phyloP scores from a whole-genome alignment of 331 rosid genomes.

The Phaseolus coccineus region DNA sequence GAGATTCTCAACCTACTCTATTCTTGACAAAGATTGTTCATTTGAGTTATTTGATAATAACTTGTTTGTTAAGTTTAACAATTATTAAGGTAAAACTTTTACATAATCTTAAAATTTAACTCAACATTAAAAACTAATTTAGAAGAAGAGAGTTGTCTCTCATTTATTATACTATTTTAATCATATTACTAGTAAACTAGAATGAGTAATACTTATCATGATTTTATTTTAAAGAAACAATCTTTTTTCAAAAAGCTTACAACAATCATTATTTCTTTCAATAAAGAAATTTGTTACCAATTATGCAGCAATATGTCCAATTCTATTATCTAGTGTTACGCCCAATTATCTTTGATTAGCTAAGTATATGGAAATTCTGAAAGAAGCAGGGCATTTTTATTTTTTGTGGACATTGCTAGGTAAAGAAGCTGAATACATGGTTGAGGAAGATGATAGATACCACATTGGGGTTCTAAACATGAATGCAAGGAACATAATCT shows the following conservation, averaged over 20 bases:
- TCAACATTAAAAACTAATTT: too few relatives aligned
- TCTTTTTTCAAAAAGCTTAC: not conserved
- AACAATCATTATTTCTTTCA: not conserved
- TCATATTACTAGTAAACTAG: not conserved
- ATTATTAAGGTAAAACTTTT: too few relatives aligned
- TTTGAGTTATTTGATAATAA: too few relatives aligned
- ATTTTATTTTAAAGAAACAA: not conserved
- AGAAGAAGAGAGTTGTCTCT: not conserved
- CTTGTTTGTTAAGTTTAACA: too few relatives aligned
- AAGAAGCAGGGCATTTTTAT: not conserved
- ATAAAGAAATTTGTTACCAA: not conserved
- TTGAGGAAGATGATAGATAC: conserved; percentile 78
- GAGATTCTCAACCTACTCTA: too few relatives aligned
- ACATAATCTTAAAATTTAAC: too few relatives aligned
- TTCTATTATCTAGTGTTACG: not conserved
- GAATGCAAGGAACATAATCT: conserved; percentile 56
- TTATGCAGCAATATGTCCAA: not conserved
- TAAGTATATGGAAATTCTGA: not conserved
- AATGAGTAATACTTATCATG: not conserved
- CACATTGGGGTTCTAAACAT: conserved; percentile 63
- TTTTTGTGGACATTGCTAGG: conserved; percentile 50
- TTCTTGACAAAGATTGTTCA: too few relatives aligned
- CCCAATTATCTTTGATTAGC: not conserved
- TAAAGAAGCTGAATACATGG: conserved; percentile 59
- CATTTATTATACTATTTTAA: not conserved